Conservation (phyloP, 768 basidiomycete genomes). For the Neoboletus subvelutipes region DNA sequence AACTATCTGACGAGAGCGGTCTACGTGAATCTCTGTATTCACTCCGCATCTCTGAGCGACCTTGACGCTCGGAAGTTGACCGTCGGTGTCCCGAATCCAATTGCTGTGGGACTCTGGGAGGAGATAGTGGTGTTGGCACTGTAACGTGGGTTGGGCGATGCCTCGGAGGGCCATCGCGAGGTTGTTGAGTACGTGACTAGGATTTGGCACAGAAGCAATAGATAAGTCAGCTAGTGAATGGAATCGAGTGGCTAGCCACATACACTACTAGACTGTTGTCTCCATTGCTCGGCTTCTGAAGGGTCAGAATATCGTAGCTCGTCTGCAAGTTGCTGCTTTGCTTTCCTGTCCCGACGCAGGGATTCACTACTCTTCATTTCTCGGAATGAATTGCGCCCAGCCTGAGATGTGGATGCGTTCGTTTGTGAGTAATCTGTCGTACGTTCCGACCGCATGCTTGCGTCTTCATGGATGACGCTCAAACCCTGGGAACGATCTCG, state of each 20-base stretch:
- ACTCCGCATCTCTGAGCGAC: constrained; percentile 19
- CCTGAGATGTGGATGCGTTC: constrained; percentile 18
- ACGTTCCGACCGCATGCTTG: constrained; percentile 28
- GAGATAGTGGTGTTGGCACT: constrained; percentile 28
- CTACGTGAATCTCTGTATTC: constrained; percentile 22
- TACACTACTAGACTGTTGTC: constrained; percentile 24
- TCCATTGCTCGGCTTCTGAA: constrained; percentile 31
- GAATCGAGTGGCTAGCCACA: neutral
- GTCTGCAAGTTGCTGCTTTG: constrained; percentile 35
- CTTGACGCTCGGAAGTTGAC: constrained; percentile 26
- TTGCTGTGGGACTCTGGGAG: constrained; percentile 18
- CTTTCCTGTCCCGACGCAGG: constrained; percentile 12
- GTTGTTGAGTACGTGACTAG: constrained; percentile 22
- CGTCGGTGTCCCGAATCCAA: constrained; percentile 19
- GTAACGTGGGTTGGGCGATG: constrained; percentile 23
- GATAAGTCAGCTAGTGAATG: neutral
- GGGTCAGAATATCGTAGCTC: constrained; percentile 37
- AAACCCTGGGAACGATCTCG: constrained; percentile 25
- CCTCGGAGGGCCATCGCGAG: constrained; percentile 10
- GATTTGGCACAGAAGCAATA: neutral
- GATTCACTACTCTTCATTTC: constrained; percentile 22
- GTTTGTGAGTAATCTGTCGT: constrained; percentile 25
- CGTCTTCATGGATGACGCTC: constrained; percentile 35
- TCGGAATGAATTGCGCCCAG: constrained; percentile 11
- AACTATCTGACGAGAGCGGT: constrained; percentile 33